phyloP scores from a whole-genome alignment of 371 early-diverging fungal species.

The Mortierella sp. region DNA sequence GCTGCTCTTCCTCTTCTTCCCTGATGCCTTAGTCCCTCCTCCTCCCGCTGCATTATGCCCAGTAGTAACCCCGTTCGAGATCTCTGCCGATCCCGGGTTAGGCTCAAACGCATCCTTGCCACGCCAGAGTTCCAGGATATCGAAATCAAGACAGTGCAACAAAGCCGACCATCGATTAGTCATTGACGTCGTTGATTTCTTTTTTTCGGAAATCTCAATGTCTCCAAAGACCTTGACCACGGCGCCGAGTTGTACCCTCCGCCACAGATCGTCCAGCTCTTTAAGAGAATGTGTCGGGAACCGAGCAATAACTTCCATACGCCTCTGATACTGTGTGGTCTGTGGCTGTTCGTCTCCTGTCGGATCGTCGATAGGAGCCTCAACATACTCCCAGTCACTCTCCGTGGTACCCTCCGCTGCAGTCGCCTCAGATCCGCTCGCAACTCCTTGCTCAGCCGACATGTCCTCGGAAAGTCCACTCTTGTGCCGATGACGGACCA shows the following conservation, averaged over 20 bases:
- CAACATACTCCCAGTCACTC: constrained; percentile 43
- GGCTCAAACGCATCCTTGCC: constrained; percentile 48
- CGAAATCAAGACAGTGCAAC: constrained; percentile 44
- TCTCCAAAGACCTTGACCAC: constrained; percentile 42
- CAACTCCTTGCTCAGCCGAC: neutral
- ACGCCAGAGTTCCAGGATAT: constrained; percentile 40
- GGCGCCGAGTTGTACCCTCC: constrained; percentile 41
- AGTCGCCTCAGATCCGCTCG: neutral
- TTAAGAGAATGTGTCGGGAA: constrained; percentile 36
- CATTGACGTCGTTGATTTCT: neutral
- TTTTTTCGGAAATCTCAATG: constrained; percentile 43
- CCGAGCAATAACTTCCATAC: constrained; percentile 47
- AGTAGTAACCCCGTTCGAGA: constrained; percentile 5
- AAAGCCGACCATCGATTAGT: constrained; percentile 29
- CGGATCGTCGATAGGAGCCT: neutral
- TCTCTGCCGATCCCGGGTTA: constrained; percentile 34
- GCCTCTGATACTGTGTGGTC: neutral
- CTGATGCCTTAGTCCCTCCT: constrained; percentile 20
- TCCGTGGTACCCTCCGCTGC: constrained; percentile 31
- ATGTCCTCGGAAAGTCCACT: constrained; percentile 1
- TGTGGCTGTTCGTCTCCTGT: neutral
- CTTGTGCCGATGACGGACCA: constrained; percentile 58
- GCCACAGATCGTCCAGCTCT: constrained; percentile 49
- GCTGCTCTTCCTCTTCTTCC: constrained; percentile 37
- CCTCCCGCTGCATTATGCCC: constrained; percentile 30